These are phyloP conservation scores for Cyberlindnera xylosilytica DNA, from an alignment of 805 yeast genomes.

Conservation along the genomic window DNA sequence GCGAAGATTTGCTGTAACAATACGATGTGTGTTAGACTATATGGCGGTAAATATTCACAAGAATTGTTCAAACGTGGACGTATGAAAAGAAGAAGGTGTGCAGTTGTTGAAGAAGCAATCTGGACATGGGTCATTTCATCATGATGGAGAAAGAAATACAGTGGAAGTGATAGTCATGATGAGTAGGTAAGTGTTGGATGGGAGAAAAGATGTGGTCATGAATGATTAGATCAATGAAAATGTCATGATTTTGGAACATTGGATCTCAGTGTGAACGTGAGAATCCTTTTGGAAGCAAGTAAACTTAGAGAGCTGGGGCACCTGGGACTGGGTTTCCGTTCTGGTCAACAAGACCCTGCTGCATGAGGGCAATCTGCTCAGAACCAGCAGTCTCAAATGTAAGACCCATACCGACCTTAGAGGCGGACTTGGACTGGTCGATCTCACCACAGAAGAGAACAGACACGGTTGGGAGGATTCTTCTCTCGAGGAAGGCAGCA, in stretches of 20 bases:
- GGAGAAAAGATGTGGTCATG: too few relatives aligned
- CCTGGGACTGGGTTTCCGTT: constrained; percentile 86
- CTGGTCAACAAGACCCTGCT: constrained; percentile 78
- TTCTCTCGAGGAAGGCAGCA: constrained; percentile 85
- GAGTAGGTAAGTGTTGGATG: not conserved
- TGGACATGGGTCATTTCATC: not conserved
- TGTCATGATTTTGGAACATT: not conserved
- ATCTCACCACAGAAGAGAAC: constrained; percentile 88
- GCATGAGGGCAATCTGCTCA: constrained; percentile 89
- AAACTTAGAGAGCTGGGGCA: constrained; percentile 55
- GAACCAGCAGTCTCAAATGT: constrained; percentile 95
- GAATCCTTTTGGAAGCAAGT: too few relatives aligned
- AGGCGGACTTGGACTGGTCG: constrained; percentile 77
- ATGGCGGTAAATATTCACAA: constrained; percentile 9
- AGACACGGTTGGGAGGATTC: constrained; percentile 88
- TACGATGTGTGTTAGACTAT: constrained; percentile 1
- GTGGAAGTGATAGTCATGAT: not conserved
- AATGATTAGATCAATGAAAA: not conserved
- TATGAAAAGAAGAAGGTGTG: not conserved
- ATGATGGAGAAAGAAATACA: not conserved
- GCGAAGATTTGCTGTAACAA: not conserved
- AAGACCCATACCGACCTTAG: constrained; percentile 88
- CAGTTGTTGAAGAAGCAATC: not conserved
- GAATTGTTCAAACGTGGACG: constrained; percentile 4
- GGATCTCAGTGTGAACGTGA: too few relatives aligned